Evolutionary conservation across 345 rosid genomes (phyloP).

Genomic region (Gossypium turneri): DNA sequence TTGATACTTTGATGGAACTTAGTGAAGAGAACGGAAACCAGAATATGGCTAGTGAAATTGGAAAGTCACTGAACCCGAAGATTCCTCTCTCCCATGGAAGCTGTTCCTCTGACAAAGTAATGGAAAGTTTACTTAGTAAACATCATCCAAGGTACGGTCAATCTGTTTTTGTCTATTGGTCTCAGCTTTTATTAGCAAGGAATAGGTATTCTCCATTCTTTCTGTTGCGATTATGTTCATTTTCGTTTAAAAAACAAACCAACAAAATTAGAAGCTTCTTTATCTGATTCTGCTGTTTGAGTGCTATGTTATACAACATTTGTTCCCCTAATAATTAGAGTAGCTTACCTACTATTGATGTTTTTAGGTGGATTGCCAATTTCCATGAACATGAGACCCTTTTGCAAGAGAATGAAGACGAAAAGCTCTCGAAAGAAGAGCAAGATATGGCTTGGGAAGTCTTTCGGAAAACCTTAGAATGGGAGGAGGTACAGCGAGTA

Average conservation of each 20-base stretch:
- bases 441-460: slow-evolving; percentile 99
- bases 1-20: slow-evolving; percentile 48
- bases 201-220: neutral
- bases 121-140: slow-evolving; percentile 73
- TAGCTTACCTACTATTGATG: slow-evolving; percentile 8
- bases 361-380: slow-evolving; percentile 13
- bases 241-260: neutral
- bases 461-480: slow-evolving; percentile 57
- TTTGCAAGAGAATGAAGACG: slow-evolving; percentile 98
- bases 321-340: neutral
- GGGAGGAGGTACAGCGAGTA: slow-evolving; percentile 90
- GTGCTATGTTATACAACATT: neutral
- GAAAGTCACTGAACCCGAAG: slow-evolving; percentile 48
- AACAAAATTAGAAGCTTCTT: neutral
- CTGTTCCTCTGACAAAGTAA: slow-evolving; percentile 81
- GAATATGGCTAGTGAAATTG: slow-evolving; percentile 27
- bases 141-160: slow-evolving; percentile 63
- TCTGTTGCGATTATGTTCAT: neutral
- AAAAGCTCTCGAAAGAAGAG: slow-evolving; percentile 94
- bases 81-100: slow-evolving; percentile 47
- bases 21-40: slow-evolving; percentile 37
- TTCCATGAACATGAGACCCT: slow-evolving; percentile 92
- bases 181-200: neutral
- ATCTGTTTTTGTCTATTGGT: neutral
- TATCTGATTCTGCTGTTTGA: slow-evolving; percentile 6